Conservation (phyloP, 176 grass and related monocot species). For the Oryza coarctata region DNA sequence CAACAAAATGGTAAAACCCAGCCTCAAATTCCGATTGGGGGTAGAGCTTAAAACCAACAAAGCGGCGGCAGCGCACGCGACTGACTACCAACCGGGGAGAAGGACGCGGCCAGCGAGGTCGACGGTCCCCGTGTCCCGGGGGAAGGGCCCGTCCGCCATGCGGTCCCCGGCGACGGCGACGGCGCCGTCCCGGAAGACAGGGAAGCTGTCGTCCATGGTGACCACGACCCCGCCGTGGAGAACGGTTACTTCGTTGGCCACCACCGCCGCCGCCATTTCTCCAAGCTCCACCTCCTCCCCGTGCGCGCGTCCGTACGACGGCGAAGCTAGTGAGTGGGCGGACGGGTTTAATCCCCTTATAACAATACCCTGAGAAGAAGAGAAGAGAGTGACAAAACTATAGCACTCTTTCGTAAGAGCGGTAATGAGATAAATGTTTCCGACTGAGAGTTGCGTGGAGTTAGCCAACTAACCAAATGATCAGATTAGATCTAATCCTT, state of each 20-base stretch:
- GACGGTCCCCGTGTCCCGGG: conserved; percentile 32
- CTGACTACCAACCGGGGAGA: conserved; percentile 54
- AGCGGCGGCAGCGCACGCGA: neutral
- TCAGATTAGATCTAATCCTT: too few relatives aligned
- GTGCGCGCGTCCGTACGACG: conserved; percentile 1
- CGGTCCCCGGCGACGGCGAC: conserved; percentile 54
- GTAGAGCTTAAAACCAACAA: neutral
- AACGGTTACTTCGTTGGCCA: conserved; percentile 11
- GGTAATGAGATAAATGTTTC: too few relatives aligned
- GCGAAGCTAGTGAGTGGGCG: neutral
- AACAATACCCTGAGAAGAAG: too few relatives aligned
- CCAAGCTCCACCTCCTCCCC: neutral
- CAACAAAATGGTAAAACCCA: neutral
- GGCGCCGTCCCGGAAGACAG: conserved; percentile 61
- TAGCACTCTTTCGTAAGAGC: too few relatives aligned
- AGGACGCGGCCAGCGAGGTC: conserved; percentile 70
- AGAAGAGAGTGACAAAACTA: too few relatives aligned
- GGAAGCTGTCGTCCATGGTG: conserved; percentile 57
- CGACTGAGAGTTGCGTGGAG: too few relatives aligned
- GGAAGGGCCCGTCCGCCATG: conserved; percentile 53
- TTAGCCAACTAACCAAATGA: too few relatives aligned
- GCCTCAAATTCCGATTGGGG: neutral
- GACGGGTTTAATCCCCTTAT: too few relatives aligned
- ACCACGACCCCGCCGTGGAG: conserved; percentile 66
- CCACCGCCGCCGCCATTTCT: neutral